Evolutionary conservation across 345 rosid genomes (phyloP), one percentile per base, ranked within the genome.

Genomic region (Populus alba): DNA sequence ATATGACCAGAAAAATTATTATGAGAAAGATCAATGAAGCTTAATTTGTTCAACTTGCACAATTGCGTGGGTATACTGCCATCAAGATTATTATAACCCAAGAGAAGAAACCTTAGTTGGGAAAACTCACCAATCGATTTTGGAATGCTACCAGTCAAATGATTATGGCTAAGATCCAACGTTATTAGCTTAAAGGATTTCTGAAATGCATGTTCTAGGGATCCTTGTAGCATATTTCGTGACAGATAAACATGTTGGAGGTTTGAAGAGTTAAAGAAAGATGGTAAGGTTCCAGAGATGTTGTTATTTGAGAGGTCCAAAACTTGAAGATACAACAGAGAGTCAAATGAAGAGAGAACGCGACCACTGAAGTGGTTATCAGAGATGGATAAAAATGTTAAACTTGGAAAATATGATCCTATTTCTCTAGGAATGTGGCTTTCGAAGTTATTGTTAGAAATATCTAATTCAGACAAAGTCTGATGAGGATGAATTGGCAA

Each of bases 141-240:
- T 3, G 85, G 86, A 67, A 86, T 67, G 0, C 13, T 15, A 2
- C 85, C 83, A 0, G 23, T 31, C 4, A 87, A 59, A 18, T 12
- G 6, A 39, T 87, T 84, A 0, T 70, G 37, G 29, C 72, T 63
- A 6, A 83, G 67, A 70, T 85, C 82, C 78, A 53, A 68, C 82
- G 80, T 43, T 82, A 18, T 0, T 11, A 31, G 18, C 25, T 37
- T 8, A 22, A 18, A 49, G 37, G 43, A 73, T 17, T 59, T n/a
- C 10, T 6, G 1, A 38, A 73, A 59, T 57, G 68, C 59, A 51
- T 51, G 7, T 39, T 8, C 23, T 16, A 81, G 41, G 8, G 66
- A 27, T 49, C 72, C 72, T 45, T 65, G 55, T 13, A 80, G 10
- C 7, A 11, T 35, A 71, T 80, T 75, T 15, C 18, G 39, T 0